Evolutionary conservation across 139 green algal species (phyloP).

Genomic region (Trebouxia sp.): DNA sequence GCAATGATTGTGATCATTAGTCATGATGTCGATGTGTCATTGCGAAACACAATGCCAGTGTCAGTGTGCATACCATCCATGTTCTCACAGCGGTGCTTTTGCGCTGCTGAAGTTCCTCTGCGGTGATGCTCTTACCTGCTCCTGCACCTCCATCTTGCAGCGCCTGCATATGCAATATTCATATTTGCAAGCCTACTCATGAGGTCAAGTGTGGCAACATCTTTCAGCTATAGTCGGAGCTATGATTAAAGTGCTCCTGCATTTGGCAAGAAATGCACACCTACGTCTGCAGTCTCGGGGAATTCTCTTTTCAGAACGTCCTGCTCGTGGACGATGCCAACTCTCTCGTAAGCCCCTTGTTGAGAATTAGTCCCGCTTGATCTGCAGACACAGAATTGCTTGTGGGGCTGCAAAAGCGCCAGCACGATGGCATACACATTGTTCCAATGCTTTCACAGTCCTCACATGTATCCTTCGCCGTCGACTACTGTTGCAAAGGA

Average conservation of each 20-base stretch:
- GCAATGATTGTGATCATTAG: no score
- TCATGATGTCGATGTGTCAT: no score
- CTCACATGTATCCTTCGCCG: background rate
- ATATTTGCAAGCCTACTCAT: background rate
- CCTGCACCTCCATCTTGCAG: constrained; percentile 1
- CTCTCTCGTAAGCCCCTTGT: background rate
- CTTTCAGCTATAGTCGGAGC: no score
- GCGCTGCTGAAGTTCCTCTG: constrained; percentile 26
- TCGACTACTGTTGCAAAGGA: background rate
- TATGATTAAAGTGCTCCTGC: no score
- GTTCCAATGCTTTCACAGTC: no score
- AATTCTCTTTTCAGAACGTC: background rate
- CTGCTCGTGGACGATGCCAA: background rate
- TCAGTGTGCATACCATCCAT: constrained; percentile 26
- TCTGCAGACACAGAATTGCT: background rate
- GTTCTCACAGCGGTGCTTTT: constrained; percentile 23
- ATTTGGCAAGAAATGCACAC: background rate
- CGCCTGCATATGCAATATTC: background rate
- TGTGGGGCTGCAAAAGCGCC: background rate
- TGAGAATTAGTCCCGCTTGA: background rate
- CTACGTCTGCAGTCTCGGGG: background rate
- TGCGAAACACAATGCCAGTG: no score
- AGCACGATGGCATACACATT: no score
- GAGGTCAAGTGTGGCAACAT: background rate
- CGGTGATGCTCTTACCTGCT: constrained; percentile 32